Evolutionary conservation across 2,329 filamentous ascomycete genomes (phyloP).

Genomic region (Trichoderma sp.): DNA sequence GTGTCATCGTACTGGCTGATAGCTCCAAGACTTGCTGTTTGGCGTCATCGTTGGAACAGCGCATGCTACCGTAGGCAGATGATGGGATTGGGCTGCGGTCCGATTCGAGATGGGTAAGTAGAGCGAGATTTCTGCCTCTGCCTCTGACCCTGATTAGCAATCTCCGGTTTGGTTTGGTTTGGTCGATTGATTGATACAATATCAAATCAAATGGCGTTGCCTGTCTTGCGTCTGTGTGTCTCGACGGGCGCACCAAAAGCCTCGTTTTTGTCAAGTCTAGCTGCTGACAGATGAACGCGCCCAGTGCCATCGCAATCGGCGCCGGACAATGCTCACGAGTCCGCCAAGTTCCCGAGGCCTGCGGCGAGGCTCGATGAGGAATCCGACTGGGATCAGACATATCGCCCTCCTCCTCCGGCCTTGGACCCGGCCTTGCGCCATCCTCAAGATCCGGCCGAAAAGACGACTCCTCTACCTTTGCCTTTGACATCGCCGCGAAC

Average conservation of each 20-base stretch:
- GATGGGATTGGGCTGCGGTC: conserved; percentile 27
- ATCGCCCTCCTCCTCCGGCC: conserved; percentile 42
- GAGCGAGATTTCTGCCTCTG: not conserved
- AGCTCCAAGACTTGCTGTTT: not conserved
- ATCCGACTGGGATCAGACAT: conserved; percentile 53
- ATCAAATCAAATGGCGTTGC: not conserved
- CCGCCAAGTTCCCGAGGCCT: conserved; percentile 50
- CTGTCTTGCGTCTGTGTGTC: not conserved
- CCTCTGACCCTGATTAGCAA: not conserved
- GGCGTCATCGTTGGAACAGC: conserved; percentile 12
- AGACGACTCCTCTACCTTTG: conserved; percentile 39
- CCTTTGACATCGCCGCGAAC: conserved; percentile 39
- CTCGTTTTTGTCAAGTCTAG: not conserved
- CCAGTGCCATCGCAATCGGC: conserved; percentile 59
- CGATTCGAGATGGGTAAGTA: conserved; percentile 30
- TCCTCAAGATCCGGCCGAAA: conserved; percentile 57
- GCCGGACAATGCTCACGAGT: conserved; percentile 54
- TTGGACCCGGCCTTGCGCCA: conserved; percentile 43
- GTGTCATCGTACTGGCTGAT: conserved; percentile 17
- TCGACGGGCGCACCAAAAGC: not conserved
- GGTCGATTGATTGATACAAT: not conserved
- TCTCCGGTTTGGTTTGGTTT: not conserved
- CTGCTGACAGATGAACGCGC: conserved; percentile 22
- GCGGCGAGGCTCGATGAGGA: conserved; percentile 54
- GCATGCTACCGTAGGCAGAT: conserved; percentile 24